A percentile compares a stretch with the other conserved stretches of the same genome.
Conservation (phyloP, 2,329 filamentous ascomycete species). For the Pestalotiopsis sp. region DNA sequence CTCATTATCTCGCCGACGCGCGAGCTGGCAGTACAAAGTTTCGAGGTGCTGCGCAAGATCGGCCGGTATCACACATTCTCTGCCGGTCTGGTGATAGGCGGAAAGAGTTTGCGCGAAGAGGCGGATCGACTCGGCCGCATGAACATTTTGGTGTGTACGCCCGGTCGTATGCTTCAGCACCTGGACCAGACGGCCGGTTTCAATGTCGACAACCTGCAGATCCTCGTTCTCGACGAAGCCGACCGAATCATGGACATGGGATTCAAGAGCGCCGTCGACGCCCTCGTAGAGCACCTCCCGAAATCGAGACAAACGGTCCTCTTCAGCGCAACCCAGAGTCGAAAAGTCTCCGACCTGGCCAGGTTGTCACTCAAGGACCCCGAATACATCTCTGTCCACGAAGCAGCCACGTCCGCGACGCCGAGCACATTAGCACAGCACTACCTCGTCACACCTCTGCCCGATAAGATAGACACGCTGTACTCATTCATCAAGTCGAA, state of each 20-base stretch:
- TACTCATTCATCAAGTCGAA: conserved; percentile 92
- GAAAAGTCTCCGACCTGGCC: conserved; percentile 88
- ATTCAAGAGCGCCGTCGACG: conserved; percentile 87
- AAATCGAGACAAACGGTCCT: conserved; percentile 85
- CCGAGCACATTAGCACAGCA: conserved; percentile 86
- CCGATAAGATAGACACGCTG: conserved; percentile 88
- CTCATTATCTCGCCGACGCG: conserved; percentile 92
- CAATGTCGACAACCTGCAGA: conserved; percentile 86
- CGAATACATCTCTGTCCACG: conserved; percentile 94
- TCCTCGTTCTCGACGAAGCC: conserved; percentile 92
- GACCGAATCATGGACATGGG: conserved; percentile 98
- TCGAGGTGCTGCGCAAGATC: conserved; percentile 88
- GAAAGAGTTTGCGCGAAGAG: conserved; percentile 87
- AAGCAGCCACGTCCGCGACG: conserved; percentile 77
- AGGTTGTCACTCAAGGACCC: conserved; percentile 86
- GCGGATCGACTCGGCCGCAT: conserved; percentile 82
- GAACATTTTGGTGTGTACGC: conserved; percentile 97
- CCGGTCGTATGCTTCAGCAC: conserved; percentile 93
- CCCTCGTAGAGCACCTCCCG: conserved; percentile 89
- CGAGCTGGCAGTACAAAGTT: conserved; percentile 95
- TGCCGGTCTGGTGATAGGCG: conserved; percentile 90
- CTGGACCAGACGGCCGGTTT: conserved; percentile 91
- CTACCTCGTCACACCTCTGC: conserved; percentile 82
- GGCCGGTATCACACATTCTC: conserved; percentile 89
- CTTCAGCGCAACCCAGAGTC: conserved; percentile 96